Base-by-base conservation (phyloP, 2,329 filamentous ascomycete genomes). In the Phoma sp. region DNA sequence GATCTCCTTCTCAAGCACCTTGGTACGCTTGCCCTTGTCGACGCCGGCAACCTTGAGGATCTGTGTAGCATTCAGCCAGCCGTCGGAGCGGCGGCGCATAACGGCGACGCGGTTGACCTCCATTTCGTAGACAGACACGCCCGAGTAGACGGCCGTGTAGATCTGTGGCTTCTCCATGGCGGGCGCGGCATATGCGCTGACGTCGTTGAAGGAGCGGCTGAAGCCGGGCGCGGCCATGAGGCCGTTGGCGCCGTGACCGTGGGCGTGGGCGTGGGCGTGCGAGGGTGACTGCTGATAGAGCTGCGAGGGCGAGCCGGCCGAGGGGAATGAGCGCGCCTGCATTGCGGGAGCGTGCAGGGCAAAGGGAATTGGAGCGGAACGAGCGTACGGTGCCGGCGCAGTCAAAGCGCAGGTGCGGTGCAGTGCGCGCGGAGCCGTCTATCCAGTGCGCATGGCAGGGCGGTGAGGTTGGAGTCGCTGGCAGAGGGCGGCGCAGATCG, bases 111-210 rank as follows among this genome's bases (percentile, higher is more conserved):
- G 86, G 73, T 96, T 96, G 57, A 98, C 90, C 74, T 97, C 93
- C 92, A 98, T 97, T 77, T 99, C 95, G 79, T 98, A 99, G 13
- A 99, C 95, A 57, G 93, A 89, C 40, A 98, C 91, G 63, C 93
- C 92, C 7, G 93, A 98, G 75, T 98, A 98, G 36, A 96, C 90
- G 57, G 93, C 93, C 7, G 79, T 81, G 61, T 82, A 82, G 59
- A 82, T 82, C 65, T 81, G 79, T 39, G 79, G 77, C 68, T 78
- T 78, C 23, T 77, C 76, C 60, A 78, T 74, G 52, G 72, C 68
- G 50, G 70, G 67, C 52, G 64, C 66, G 58, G 60, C 62, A 60
- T 66, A 71, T 23, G 39, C 45, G 45, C 69, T 72, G 58, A 61
- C 52, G 60, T 75, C 71, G 52, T 67, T 68, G 57, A 76, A 76